Conservation (phyloP, 495 filamentous ascomycete species). For the Talaromyces ruber region DNA sequence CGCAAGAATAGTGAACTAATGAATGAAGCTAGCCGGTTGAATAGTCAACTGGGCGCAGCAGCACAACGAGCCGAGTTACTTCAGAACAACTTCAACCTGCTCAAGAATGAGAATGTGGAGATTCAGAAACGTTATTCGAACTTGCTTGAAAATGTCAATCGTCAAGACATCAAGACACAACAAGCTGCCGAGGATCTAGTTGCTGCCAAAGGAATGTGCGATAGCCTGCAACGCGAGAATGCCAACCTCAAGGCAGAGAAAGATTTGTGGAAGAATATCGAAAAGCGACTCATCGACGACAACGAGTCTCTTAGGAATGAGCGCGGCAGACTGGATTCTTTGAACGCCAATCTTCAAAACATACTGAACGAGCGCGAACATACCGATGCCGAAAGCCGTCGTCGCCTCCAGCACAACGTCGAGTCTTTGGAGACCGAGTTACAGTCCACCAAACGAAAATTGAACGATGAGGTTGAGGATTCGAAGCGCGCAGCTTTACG, state of each 20-base stretch:
- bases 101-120: conserved; percentile 76
- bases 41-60: conserved; percentile 71
- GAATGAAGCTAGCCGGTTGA: conserved; percentile 65
- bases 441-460: conserved; percentile 67
- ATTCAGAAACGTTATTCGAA: conserved; percentile 69
- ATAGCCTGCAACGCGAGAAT: conserved; percentile 83
- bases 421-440: conserved; percentile 75
- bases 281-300: conserved; percentile 77
- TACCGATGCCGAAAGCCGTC: conserved; percentile 68
- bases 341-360: conserved; percentile 73
- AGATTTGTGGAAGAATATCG: conserved; percentile 82
- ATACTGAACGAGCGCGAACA: conserved; percentile 86
- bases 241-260: conserved; percentile 92
- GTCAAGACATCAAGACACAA: conserved; percentile 81
- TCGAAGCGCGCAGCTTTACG: conserved; percentile 67
- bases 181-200: conserved; percentile 90
- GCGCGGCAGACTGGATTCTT: conserved; percentile 64
- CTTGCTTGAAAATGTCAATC: conserved; percentile 72
- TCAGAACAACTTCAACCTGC: conserved; percentile 74
- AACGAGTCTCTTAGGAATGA: conserved; percentile 80
- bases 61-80: conserved; percentile 81
- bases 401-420: conserved; percentile 64
- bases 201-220: conserved; percentile 68
- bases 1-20: conserved; percentile 74
- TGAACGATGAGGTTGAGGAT: conserved; percentile 77